Evolutionary conservation across 179 eudicot species (phyloP).

Genomic region (Sideroxylon spinosum): DNA sequence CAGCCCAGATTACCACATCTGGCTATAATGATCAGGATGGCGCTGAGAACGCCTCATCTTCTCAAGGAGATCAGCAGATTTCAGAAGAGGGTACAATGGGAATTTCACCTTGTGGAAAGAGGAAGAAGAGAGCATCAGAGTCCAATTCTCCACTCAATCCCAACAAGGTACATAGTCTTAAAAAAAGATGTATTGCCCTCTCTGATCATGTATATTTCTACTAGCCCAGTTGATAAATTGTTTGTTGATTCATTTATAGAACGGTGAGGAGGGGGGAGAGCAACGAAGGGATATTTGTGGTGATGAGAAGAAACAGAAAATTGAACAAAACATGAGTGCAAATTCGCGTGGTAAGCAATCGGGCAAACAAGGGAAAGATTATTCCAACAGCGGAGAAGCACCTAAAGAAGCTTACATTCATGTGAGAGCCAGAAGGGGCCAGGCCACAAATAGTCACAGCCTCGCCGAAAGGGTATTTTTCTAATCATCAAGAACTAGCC

Average conservation of each 20-base stretch:
- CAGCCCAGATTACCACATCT: slow-evolving; percentile 31
- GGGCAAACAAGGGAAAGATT: slow-evolving; percentile 59
- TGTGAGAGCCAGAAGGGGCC: slow-evolving; percentile 92
- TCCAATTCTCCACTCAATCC: slow-evolving; percentile 38
- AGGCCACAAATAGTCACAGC: slow-evolving; percentile 98
- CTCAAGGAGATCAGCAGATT: slow-evolving; percentile 39
- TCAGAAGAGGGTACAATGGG: slow-evolving; percentile 42
- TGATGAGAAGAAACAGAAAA: slow-evolving; percentile 51
- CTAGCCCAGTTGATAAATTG: slow-evolving; percentile 4
- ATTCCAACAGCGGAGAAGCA: slow-evolving; percentile 50
- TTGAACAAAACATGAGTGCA: slow-evolving; percentile 31
- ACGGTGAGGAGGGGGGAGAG: slow-evolving; percentile 34
- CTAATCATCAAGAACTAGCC: not conserved
- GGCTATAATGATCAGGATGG: slow-evolving; percentile 19
- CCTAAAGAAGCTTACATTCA: slow-evolving; percentile 75
- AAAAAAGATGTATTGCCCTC: not conserved
- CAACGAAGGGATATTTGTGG: slow-evolving; percentile 43
- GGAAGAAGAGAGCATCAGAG: slow-evolving; percentile 53
- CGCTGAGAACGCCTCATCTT: slow-evolving; percentile 23
- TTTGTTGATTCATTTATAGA: slow-evolving; percentile 33
- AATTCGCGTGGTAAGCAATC: slow-evolving; percentile 46
- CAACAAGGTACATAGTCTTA: slow-evolving; percentile 39
- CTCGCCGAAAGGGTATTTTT: slow-evolving; percentile 83
- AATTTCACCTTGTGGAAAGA: slow-evolving; percentile 55
- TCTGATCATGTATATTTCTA: slow-evolving; percentile 11